Conservation (phyloP, 805 yeast genomes). For the Yarrowia sp. region DNA sequence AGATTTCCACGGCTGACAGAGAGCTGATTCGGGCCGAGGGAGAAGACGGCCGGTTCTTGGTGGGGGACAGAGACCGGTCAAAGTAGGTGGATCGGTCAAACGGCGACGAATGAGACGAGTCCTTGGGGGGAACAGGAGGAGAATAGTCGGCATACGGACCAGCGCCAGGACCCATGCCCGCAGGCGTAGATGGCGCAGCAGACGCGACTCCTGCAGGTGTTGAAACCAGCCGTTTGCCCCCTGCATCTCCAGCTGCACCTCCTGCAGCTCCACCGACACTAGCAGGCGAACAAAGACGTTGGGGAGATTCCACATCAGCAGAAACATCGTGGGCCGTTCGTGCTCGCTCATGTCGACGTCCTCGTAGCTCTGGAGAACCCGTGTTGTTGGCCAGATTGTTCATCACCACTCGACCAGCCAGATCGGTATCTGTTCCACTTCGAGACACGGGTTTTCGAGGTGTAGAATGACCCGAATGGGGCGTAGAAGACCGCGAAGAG, state of each 20-base stretch:
- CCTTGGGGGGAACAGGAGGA: slow-evolving; percentile 16
- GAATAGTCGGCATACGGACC: slow-evolving; percentile 1
- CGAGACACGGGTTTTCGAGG: neutral
- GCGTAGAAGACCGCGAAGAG: neutral
- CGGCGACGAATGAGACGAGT: neutral
- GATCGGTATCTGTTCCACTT: neutral
- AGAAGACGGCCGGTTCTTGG: neutral
- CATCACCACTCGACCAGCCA: neutral
- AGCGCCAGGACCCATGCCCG: neutral
- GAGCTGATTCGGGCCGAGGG: neutral
- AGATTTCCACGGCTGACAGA: slow-evolving; percentile 6
- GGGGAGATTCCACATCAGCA: neutral
- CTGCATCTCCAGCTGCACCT: neutral
- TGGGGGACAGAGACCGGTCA: slow-evolving; percentile 7
- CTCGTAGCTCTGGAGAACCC: slow-evolving; percentile 1
- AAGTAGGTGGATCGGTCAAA: neutral
- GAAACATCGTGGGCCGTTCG: neutral
- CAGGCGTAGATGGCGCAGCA: neutral
- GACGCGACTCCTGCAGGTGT: neutral
- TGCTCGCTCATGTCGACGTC: neutral
- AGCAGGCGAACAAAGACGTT: neutral
- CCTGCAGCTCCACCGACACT: neutral
- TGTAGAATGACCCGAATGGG: neutral
- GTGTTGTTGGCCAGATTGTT: neutral
- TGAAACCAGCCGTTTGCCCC: neutral